These are phyloP conservation scores for Chlorella sp. DNA, from an alignment of 139 green algal genomes.

Conservation along the genomic window DNA sequence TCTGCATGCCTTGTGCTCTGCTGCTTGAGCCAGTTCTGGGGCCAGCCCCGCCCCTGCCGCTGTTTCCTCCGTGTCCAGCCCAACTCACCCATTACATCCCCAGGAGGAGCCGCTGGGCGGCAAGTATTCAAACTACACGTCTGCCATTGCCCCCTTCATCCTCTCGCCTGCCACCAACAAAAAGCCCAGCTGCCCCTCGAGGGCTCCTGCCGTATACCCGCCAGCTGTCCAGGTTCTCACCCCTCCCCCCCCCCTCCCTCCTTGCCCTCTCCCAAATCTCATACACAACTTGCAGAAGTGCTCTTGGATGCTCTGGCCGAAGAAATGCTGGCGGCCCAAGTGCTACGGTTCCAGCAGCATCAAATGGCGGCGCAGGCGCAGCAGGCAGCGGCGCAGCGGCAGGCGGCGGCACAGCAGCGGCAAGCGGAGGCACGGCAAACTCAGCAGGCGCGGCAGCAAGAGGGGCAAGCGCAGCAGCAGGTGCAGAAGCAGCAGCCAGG, in stretches of 20 bases:
- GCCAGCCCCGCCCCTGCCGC: too few relatives aligned
- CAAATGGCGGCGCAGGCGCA: slow-evolving; percentile 10
- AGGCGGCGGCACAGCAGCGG: background rate
- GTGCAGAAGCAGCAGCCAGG: background rate
- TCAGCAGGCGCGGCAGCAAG: background rate
- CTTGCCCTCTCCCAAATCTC: too few relatives aligned
- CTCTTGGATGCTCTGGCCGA: slow-evolving; percentile 42
- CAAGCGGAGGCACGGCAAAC: background rate
- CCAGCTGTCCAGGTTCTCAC: background rate
- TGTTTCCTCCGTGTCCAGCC: too few relatives aligned
- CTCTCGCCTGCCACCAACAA: too few relatives aligned
- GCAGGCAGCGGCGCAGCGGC: background rate
- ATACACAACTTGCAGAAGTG: slow-evolving; percentile 16
- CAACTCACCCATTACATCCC: too few relatives aligned
- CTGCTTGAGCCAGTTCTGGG: background rate
- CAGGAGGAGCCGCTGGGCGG: too few relatives aligned
- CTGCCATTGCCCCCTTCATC: too few relatives aligned
- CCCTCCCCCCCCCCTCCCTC: too few relatives aligned
- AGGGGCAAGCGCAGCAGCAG: background rate
- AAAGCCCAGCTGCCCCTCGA: too few relatives aligned
- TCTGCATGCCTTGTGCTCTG: background rate
- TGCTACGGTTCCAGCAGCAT: slow-evolving; percentile 12
- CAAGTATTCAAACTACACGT: too few relatives aligned
- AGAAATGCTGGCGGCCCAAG: slow-evolving; percentile 35
- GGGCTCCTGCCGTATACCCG: background rate